Percentiles rank a stretch among this genome's conserved stretches.
Conservation (phyloP, 257 asterid genomes). For the Linderniella brevidens region DNA sequence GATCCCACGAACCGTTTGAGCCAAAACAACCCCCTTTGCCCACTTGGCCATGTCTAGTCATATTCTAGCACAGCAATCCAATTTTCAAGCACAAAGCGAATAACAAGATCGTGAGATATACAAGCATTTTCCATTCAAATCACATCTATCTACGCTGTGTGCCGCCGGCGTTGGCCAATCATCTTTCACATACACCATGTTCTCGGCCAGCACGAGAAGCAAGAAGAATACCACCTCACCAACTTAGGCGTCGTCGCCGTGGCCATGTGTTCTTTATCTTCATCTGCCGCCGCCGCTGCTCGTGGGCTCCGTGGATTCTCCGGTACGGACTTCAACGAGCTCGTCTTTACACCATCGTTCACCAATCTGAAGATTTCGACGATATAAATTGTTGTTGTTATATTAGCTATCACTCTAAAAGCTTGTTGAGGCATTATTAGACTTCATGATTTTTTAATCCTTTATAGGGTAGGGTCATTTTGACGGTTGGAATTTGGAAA, state of each 20-base stretch:
- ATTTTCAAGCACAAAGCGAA: too few species aligned
- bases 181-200: slow-evolving; percentile 12
- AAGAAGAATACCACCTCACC: slow-evolving; percentile 19
- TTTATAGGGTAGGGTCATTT: too few species aligned
- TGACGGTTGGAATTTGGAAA: too few species aligned
- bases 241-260: neutral
- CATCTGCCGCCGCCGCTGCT: neutral
- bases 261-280: neutral
- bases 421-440: too few species aligned
- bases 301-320: slow-evolving; percentile 15
- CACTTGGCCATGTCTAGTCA: slow-evolving; percentile 62
- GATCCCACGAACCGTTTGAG: slow-evolving; percentile 78
- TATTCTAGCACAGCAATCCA: slow-evolving; percentile 48
- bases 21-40: slow-evolving; percentile 48
- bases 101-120: too few species aligned
- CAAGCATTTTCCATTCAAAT: too few species aligned
- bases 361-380: slow-evolving; percentile 20
- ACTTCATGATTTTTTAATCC: too few species aligned
- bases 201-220: slow-evolving; percentile 20
- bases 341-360: slow-evolving; percentile 16
- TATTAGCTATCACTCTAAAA: too few species aligned
- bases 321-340: slow-evolving; percentile 14
- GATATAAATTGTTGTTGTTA: neutral
- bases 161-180: too few species aligned
- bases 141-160: too few species aligned